Base-by-base conservation (phyloP, 2,329 filamentous ascomycete genomes). In the Ascochyta fabae region DNA sequence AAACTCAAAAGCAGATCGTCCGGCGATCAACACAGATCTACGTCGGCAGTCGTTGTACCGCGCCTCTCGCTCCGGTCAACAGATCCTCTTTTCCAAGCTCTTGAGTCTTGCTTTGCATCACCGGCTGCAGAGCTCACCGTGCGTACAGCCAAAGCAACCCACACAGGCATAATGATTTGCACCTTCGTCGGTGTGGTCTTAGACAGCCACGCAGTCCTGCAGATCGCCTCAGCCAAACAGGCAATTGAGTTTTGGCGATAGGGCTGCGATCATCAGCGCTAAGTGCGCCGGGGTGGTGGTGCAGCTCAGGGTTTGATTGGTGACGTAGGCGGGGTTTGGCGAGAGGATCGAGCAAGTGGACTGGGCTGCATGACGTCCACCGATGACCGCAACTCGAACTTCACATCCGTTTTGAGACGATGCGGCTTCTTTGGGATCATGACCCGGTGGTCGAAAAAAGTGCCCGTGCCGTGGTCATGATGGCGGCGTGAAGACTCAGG, bases 1-100 rank as follows among this genome's bases (percentile, higher is more conserved):
- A 50, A 50, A 50, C 39, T 43, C 47, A 50, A 49, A 49, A 49
- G 47, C 47, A 49, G 47, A 49, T 42, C 38, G n/a, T 12, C 31
- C 29, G 12, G n/a, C 39, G 39, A 50, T 36, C 47, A 36, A 23
- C 36, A 41, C 22, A 41, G 46, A 27, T 31, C 23, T 27, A 16
- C 26, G 4, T 46, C 33, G 19, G 38, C 16, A 9, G 31, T 10
- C 13, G 23, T 8, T 16, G 4, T 16, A 16, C 33, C 33, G 33
- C 15, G n/a, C 33, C 33, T 35, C 33, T 35, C 15, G 33, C 33
- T 16, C 13, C 33, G 8, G 33, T 35, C 15, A 16, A 35, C 5
- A 3, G 16, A 16, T 16, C 4, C 15, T 35, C 8, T 6, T n/a
- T 35, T 35, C n/a, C 15, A n/a, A 16, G 15, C 15, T 16, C 33